These are phyloP conservation scores for Sphagnum tenellum DNA, from an alignment of 225 moss, liverwort and hornwort species.

Conservation along the genomic window DNA sequence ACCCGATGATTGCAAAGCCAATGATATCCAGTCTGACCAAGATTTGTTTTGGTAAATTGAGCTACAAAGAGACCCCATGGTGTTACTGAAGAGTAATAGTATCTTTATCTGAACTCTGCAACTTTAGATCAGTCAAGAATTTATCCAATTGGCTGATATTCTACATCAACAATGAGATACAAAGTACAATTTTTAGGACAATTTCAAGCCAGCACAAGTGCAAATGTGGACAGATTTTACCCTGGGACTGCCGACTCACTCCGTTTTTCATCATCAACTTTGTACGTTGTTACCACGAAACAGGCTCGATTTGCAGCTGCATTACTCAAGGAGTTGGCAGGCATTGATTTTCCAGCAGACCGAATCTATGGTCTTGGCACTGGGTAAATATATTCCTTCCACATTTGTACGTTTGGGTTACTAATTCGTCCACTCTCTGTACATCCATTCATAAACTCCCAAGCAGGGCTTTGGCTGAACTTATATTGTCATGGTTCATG, in stretches of 20 bases:
- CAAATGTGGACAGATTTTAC: slow-evolving; percentile 51
- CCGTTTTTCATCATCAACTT: slow-evolving; percentile 58
- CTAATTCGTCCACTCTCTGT: neutral
- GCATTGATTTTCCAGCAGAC: slow-evolving; percentile 64
- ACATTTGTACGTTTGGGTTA: neutral
- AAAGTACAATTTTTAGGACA: too few species aligned
- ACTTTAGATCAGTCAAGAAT: too few species aligned
- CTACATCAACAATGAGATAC: too few species aligned
- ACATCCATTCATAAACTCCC: too few species aligned
- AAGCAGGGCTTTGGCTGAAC: neutral
- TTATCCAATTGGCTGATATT: too few species aligned
- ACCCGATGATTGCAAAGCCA: too few species aligned
- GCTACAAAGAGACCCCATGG: too few species aligned
- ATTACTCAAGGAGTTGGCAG: slow-evolving; percentile 81
- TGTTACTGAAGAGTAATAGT: too few species aligned
- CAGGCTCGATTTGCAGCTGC: slow-evolving; percentile 81
- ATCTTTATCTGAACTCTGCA: too few species aligned
- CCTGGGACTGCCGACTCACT: slow-evolving; percentile 76
- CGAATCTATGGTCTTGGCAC: slow-evolving; percentile 89
- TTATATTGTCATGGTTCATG: slow-evolving; percentile 14
- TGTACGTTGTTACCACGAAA: slow-evolving; percentile 95
- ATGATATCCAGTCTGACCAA: too few species aligned
- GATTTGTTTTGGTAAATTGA: too few species aligned
- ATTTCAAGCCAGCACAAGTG: too few species aligned
- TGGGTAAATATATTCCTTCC: slow-evolving; percentile 44